phyloP scores from a whole-genome alignment of 1,139 yeast genomes.

The Protomyces pachydermus region DNA sequence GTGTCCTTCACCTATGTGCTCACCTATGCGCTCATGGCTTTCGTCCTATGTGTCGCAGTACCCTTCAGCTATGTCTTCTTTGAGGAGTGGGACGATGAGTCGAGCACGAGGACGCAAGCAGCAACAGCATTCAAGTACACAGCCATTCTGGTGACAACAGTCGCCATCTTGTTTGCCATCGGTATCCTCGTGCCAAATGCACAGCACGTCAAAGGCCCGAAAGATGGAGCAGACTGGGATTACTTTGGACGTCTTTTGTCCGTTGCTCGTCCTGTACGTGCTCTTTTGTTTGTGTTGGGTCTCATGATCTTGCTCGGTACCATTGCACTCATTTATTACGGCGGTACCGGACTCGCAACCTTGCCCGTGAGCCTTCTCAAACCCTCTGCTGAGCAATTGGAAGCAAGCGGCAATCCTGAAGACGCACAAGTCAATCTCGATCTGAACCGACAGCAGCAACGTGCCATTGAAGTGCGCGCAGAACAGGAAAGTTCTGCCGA shows the following conservation, averaged over 20 bases:
- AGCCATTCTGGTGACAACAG: conserved; percentile 27
- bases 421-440: conserved; percentile 29
- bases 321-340: conserved; percentile 30
- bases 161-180: conserved; percentile 28
- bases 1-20: conserved; percentile 3
- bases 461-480: conserved; percentile 33
- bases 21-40: not conserved
- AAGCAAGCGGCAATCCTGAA: conserved; percentile 29
- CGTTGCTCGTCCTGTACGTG: conserved; percentile 7
- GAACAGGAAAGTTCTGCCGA: conserved; percentile 18
- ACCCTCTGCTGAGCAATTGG: conserved; percentile 30
- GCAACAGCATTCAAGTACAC: conserved; percentile 32
- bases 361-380: conserved; percentile 30
- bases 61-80: conserved; percentile 26
- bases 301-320: conserved; percentile 33
- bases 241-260: conserved; percentile 8
- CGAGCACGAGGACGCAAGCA: conserved; percentile 30
- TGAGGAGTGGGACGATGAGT: conserved; percentile 34
- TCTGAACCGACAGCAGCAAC: conserved; percentile 34
- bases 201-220: not conserved
- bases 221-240: not conserved
- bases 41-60: not conserved
- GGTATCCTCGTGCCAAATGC: conserved; percentile 32
- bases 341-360: conserved; percentile 32
- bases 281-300: conserved; percentile 31